Conservation (phyloP, 805 yeast genomes). For the Kuraishia piskuri region DNA sequence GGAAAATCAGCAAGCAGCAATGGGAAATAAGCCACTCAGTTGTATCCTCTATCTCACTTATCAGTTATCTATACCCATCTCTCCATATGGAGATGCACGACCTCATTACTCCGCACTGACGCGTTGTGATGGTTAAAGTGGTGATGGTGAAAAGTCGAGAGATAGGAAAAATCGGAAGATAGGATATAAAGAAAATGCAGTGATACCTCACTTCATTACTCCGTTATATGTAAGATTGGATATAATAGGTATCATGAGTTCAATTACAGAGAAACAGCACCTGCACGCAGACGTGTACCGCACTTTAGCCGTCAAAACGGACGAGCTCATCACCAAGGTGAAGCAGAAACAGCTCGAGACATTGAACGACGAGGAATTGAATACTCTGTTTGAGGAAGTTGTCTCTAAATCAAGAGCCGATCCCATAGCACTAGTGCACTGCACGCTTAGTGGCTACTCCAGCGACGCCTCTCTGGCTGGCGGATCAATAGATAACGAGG, state of each 20-base stretch:
- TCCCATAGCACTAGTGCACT: neutral
- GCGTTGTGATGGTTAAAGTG: too few species aligned
- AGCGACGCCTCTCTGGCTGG: neutral
- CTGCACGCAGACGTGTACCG: conserved; percentile 22
- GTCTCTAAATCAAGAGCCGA: neutral
- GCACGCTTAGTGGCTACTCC: neutral
- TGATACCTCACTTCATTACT: too few species aligned
- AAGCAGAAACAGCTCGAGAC: neutral
- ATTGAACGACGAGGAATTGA: neutral
- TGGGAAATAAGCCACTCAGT: too few species aligned
- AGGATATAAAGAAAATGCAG: too few species aligned
- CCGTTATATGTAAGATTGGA: too few species aligned
- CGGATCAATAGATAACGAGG: neutral
- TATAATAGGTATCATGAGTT: neutral
- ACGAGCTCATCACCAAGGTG: conserved; percentile 18
- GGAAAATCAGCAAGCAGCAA: neutral
- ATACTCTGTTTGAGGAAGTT: neutral
- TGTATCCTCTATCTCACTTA: too few species aligned
- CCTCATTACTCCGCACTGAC: too few species aligned
- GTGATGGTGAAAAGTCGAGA: too few species aligned
- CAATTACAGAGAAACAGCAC: neutral
- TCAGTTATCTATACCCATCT: too few species aligned
- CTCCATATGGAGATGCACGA: too few species aligned
- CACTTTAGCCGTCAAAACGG: conserved; percentile 23
- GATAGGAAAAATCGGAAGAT: too few species aligned